These are phyloP conservation scores for Vararia minispora DNA, from an alignment of 768 basidiomycete genomes.

Conservation along the genomic window DNA sequence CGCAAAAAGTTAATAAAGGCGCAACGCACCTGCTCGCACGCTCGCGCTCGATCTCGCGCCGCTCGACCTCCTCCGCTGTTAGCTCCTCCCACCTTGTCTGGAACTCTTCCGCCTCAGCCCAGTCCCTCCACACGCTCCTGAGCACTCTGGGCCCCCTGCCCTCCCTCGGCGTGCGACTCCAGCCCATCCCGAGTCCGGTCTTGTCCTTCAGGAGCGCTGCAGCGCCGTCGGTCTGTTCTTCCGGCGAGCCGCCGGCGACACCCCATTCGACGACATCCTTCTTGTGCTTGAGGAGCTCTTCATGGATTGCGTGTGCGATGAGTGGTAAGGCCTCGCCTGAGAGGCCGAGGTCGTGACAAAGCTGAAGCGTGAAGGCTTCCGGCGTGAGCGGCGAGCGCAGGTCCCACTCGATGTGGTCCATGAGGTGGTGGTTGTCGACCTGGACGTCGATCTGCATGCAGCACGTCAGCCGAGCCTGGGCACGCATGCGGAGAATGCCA, in stretches of 20 bases:
- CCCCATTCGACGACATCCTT: constrained; percentile 94
- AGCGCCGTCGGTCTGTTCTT: constrained; percentile 21
- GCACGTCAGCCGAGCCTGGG: not conserved
- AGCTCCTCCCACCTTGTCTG: constrained; percentile 80
- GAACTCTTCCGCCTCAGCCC: constrained; percentile 87
- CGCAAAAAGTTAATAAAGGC: not conserved
- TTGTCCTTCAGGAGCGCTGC: constrained; percentile 63
- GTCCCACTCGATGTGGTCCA: constrained; percentile 99
- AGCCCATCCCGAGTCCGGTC: constrained; percentile 68
- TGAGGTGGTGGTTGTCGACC: constrained; percentile 80
- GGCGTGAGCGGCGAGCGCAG: constrained; percentile 88
- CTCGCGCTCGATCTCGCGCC: constrained; percentile 80
- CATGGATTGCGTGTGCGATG: constrained; percentile 87
- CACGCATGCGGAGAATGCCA: constrained; percentile 1
- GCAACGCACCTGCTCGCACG: constrained; percentile 59
- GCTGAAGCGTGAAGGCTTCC: constrained; percentile 66
- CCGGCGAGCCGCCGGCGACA: constrained; percentile 51
- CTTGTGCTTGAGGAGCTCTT: constrained; percentile 92
- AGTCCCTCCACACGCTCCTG: constrained; percentile 90
- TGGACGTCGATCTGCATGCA: constrained; percentile 87
- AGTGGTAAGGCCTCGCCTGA: constrained; percentile 82
- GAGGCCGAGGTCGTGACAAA: constrained; percentile 81
- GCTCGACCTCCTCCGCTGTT: constrained; percentile 84
- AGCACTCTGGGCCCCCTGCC: constrained; percentile 74
- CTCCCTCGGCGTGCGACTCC: constrained; percentile 67